Base-by-base conservation (phyloP, 345 rosid genomes). In the Isatis tinctoria region DNA sequence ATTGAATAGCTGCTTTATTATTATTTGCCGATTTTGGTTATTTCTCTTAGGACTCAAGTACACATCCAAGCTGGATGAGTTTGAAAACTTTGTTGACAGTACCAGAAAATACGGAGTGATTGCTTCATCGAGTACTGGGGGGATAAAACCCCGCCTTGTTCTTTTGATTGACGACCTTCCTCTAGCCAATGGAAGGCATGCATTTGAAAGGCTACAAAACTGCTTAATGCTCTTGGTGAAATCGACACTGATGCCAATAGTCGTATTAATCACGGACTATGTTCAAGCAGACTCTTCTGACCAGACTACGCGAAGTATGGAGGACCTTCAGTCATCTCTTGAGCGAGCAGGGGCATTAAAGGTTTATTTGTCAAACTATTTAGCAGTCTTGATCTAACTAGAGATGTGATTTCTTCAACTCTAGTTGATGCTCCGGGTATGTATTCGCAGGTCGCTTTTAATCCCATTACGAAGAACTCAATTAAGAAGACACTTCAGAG, bases 151-250 rank as follows among this genome's bases (percentile, higher is more conserved):
- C 36, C 80, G 82, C 18, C 53, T 64, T 62, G 69, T 94, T 17
- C 86, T 92, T 72, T 77, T 95, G 47, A 92, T 95, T 64, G 99
- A 95, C 82, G 99, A 95, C 83, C 89, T 95, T 73, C 99, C 97
- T 73, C 71, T 86, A 75, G 77, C 84, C 30, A 80, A 86, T 77
- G 88, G 91, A 61, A 88, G 87, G 80, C 79, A 49, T 75, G 87
- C 96, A 74, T 89, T 82, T 79, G 88, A 79, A 77, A 86, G 86
- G 82, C 92, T 95, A 40, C 69, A 75, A 78, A 85, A 80, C 69
- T 87, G 90, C 80, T 76, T 95, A 83, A 65, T 76, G 58, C 91
- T 86, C 60, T 97, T 92, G 75, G 92, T 80, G 65, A 86, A 83
- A 83, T 80, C 93, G 61, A 79, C 86, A 54, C 83, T 59, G 70